These are phyloP conservation scores for Stenogyne calaminthoides DNA, from an alignment of 305 asterid species.

Conservation along the genomic window DNA sequence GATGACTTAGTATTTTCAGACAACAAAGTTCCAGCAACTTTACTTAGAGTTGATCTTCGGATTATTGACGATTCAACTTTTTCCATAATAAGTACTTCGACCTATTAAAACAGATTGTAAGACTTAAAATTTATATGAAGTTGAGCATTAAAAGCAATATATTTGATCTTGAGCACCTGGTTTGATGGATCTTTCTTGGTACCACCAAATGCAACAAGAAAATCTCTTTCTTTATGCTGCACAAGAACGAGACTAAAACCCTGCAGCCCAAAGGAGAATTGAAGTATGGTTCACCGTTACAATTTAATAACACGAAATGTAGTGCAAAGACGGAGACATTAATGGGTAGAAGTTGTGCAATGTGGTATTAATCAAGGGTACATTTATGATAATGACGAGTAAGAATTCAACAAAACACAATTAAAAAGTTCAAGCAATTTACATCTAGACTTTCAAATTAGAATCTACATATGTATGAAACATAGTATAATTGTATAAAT, in stretches of 20 bases:
- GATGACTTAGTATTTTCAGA: conserved; percentile 51
- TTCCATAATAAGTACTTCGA: conserved; percentile 88
- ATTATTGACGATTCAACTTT: conserved; percentile 65
- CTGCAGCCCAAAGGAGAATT: conserved; percentile 47
- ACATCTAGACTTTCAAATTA: not conserved
- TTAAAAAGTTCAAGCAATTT: not conserved
- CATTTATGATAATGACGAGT: conserved; percentile 8
- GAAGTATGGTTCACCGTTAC: not conserved
- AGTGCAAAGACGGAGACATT: not conserved
- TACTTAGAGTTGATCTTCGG: conserved; percentile 79
- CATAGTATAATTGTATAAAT: conserved; percentile 26
- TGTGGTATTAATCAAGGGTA: conserved; percentile 21
- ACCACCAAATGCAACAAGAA: conserved; percentile 98
- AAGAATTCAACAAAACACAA: conserved; percentile 4
- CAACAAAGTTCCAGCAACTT: conserved; percentile 73
- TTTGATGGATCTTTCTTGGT: conserved; percentile 88
- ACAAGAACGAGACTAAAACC: conserved; percentile 95
- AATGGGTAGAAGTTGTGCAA: not conserved
- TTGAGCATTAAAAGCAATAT: conserved; percentile 3
- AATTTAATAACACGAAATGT: not conserved
- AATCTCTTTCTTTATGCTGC: conserved; percentile 91
- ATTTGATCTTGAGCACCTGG: conserved; percentile 55
- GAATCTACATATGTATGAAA: conserved; percentile 20
- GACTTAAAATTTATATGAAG: conserved; percentile 4
- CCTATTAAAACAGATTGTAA: conserved; percentile 45